Evolutionary conservation across 139 green algal genomes (phyloP).

Genomic region (Raphidocelis subcapitata): DNA sequence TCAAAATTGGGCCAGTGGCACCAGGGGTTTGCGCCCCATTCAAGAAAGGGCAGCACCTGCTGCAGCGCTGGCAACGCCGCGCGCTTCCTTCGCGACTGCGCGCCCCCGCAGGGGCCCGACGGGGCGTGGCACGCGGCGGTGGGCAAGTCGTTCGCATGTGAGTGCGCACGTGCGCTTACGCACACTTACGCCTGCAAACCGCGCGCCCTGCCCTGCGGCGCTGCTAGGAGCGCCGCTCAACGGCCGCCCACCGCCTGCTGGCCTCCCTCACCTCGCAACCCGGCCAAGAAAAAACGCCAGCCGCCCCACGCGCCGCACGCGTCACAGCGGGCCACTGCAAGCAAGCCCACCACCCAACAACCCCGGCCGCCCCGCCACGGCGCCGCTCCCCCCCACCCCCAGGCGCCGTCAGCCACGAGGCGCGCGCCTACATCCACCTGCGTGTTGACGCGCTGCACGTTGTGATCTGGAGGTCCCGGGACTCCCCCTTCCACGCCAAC

Average conservation of each 20-base stretch:
- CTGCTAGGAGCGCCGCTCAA: neutral
- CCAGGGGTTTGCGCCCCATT: too few species aligned
- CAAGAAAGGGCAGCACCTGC: too few species aligned
- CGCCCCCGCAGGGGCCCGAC: too few species aligned
- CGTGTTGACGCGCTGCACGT: slow-evolving; percentile 71
- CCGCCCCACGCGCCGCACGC: neutral
- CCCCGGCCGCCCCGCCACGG: neutral
- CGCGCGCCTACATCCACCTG: slow-evolving; percentile 70
- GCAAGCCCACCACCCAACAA: neutral
- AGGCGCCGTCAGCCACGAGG: slow-evolving; percentile 76
- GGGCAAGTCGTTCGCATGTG: slow-evolving; percentile 74
- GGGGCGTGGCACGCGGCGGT: slow-evolving; percentile 80
- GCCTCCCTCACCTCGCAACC: neutral
- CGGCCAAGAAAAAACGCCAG: neutral
- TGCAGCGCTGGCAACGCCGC: too few species aligned
- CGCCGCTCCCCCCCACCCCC: neutral
- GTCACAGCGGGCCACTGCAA: neutral
- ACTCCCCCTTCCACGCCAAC: slow-evolving; percentile 67
- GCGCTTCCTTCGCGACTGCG: too few species aligned
- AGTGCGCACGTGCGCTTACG: slow-evolving; percentile 15
- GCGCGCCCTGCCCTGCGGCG: neutral
- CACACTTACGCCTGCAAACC: neutral
- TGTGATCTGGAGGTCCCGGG: slow-evolving; percentile 81
- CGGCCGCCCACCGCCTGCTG: neutral
- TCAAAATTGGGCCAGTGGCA: too few species aligned